Percentiles rank a stretch among this genome's conserved stretches.
Conservation (phyloP, 208 protist genomes). For the Leishmania martiniquensis region DNA sequence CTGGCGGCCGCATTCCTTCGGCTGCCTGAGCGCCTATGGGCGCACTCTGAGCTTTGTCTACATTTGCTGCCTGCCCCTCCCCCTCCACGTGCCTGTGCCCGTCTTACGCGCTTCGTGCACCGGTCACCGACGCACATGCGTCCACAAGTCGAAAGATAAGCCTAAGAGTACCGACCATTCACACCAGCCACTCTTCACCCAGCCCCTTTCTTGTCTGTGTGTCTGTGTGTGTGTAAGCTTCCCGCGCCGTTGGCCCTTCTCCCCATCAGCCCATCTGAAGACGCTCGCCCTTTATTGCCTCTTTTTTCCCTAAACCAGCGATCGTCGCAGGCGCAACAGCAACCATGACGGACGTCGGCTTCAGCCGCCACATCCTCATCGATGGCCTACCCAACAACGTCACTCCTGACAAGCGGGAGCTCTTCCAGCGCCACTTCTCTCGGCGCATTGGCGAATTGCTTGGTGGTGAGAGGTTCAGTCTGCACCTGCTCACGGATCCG, state of each 20-base stretch:
- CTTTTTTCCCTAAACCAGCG: neutral
- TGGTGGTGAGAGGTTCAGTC: slow-evolving; percentile 69
- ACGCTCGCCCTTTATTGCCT: neutral
- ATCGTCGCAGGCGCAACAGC: neutral
- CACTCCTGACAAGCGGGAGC: slow-evolving; percentile 76
- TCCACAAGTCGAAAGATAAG: neutral
- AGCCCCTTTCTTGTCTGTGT: neutral
- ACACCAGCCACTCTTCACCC: neutral
- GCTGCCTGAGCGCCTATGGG: neutral
- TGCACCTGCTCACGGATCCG: slow-evolving; percentile 70
- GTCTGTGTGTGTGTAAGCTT: neutral
- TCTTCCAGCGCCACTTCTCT: slow-evolving; percentile 66
- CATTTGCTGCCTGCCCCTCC: neutral
- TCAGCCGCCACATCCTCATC: slow-evolving; percentile 77
- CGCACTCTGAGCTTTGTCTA: too few species aligned
- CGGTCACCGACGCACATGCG: neutral
- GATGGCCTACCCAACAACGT: slow-evolving; percentile 85
- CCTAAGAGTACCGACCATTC: neutral
- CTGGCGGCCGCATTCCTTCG: neutral
- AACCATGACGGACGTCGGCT: slow-evolving; percentile 42
- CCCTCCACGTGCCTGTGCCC: too few species aligned
- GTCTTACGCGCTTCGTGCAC: neutral
- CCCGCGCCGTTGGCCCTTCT: neutral
- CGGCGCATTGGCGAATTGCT: slow-evolving; percentile 72
- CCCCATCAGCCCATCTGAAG: neutral